A percentile compares a stretch with the other conserved stretches of the same genome.
Conservation (phyloP, 2,329 filamentous ascomycete species). For the Fusarium sp. region DNA sequence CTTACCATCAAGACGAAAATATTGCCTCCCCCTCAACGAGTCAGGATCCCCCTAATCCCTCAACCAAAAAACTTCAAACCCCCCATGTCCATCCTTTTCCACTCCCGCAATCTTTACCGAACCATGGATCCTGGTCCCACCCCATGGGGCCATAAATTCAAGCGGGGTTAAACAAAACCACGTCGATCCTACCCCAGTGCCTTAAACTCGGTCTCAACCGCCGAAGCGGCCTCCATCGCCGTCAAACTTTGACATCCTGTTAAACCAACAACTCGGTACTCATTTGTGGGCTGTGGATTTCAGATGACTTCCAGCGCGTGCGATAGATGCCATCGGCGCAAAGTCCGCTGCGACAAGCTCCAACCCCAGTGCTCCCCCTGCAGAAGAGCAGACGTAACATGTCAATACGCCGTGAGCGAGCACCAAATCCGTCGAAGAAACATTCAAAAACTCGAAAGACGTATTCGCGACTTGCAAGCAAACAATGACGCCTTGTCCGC, state of each 20-base stretch:
- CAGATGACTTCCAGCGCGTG: slow-evolving; percentile 44
- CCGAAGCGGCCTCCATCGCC: slow-evolving; percentile 31
- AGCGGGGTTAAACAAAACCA: slow-evolving; percentile 27
- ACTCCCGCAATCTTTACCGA: slow-evolving; percentile 3
- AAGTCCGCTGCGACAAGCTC: slow-evolving; percentile 52
- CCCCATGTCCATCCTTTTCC: not conserved
- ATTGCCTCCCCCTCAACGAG: slow-evolving; percentile 8
- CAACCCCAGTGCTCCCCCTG: slow-evolving; percentile 50
- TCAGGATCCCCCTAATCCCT: slow-evolving; percentile 14
- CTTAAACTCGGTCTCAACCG: slow-evolving; percentile 25
- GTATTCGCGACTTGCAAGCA: slow-evolving; percentile 46
- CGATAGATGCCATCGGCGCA: slow-evolving; percentile 53
- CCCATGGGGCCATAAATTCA: slow-evolving; percentile 9
- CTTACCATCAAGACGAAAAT: not conserved
- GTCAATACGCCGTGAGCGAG: slow-evolving; percentile 48
- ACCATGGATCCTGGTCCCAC: not conserved
- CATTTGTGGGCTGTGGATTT: not conserved
- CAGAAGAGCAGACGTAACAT: slow-evolving; percentile 46
- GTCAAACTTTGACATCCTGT: not conserved
- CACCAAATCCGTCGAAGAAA: slow-evolving; percentile 44
- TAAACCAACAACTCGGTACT: not conserved
- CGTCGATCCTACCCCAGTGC: not conserved
- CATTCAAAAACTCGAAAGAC: slow-evolving; percentile 48
- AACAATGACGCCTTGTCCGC: slow-evolving; percentile 39
- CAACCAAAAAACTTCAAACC: not conserved